These are phyloP conservation scores for Cryptococcus wingfieldii DNA, from an alignment of 1,284 basidiomycete genomes.

Conservation along the genomic window DNA sequence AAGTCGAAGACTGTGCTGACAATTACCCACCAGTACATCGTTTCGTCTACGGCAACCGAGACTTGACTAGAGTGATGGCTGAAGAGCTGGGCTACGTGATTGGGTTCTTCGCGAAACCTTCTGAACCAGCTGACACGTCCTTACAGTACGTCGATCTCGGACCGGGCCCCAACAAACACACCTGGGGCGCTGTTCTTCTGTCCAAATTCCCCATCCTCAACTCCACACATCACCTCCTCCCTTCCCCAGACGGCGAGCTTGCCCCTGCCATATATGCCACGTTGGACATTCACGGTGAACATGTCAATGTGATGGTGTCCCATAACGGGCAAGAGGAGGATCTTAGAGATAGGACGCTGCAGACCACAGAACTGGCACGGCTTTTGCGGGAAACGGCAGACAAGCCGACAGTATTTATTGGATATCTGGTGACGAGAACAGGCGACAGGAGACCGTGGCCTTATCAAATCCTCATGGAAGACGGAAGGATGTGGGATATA, in stretches of 20 bases:
- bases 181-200: slow-evolving; percentile 81
- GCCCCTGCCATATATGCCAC: slow-evolving; percentile 89
- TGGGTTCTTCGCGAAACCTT: slow-evolving; percentile 8
- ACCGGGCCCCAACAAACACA: slow-evolving; percentile 82
- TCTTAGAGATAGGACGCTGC: slow-evolving; percentile 78
- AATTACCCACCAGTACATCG: slow-evolving; percentile 56
- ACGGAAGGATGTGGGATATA: slow-evolving; percentile 53
- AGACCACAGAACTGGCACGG: slow-evolving; percentile 73
- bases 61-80: slow-evolving; percentile 71
- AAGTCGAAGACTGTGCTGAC: background rate
- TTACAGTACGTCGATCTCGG: slow-evolving; percentile 58
- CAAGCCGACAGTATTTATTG: slow-evolving; percentile 77
- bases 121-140: background rate
- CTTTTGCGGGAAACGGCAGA: slow-evolving; percentile 72
- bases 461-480: slow-evolving; percentile 67
- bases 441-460: slow-evolving; percentile 69
- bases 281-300: slow-evolving; percentile 74
- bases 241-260: slow-evolving; percentile 77
- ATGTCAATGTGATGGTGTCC: slow-evolving; percentile 75
- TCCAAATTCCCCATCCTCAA: slow-evolving; percentile 92
- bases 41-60: slow-evolving; percentile 82
- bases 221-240: slow-evolving; percentile 81
- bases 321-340: slow-evolving; percentile 97
- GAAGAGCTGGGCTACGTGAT: slow-evolving; percentile 79
- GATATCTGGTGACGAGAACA: slow-evolving; percentile 75